These are phyloP conservation scores for Lasiodiplodia theobromae DNA, from an alignment of 2,329 filamentous ascomycete genomes.

Conservation along the genomic window DNA sequence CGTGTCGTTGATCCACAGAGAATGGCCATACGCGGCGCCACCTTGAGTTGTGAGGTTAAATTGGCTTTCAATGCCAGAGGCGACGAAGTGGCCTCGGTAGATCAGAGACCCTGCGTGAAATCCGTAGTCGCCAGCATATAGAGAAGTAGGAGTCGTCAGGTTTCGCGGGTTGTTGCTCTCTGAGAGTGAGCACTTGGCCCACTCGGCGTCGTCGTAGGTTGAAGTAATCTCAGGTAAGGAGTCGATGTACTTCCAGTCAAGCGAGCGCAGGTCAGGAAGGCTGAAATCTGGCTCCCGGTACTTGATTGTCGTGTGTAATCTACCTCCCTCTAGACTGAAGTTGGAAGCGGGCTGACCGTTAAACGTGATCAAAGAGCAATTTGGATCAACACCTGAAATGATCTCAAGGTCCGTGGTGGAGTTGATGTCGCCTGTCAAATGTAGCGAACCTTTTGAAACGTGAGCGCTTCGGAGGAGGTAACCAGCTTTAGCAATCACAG, in stretches of 20 bases:
- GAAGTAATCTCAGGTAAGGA: slow-evolving; percentile 72
- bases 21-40: slow-evolving; percentile 71
- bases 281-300: slow-evolving; percentile 59
- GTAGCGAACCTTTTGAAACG: slow-evolving; percentile 62
- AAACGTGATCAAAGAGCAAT: slow-evolving; percentile 64
- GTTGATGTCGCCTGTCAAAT: slow-evolving; percentile 76
- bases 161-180: slow-evolving; percentile 67
- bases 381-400: slow-evolving; percentile 64
- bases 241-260: slow-evolving; percentile 74
- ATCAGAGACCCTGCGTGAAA: slow-evolving; percentile 73
- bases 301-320: slow-evolving; percentile 60
- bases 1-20: slow-evolving; percentile 70
- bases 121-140: slow-evolving; percentile 77
- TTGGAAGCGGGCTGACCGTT: slow-evolving; percentile 60
- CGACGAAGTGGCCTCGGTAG: slow-evolving; percentile 73
- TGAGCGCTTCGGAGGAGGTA: slow-evolving; percentile 70
- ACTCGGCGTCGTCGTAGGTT: slow-evolving; percentile 72
- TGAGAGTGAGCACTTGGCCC: slow-evolving; percentile 66
- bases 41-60: slow-evolving; percentile 69
- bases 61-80: slow-evolving; percentile 65
- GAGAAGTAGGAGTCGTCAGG: slow-evolving; percentile 66
- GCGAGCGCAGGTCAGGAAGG: slow-evolving; percentile 64
- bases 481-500: slow-evolving; percentile 68
- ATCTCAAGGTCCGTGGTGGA: slow-evolving; percentile 71
- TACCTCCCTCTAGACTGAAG: slow-evolving; percentile 51